Percentiles rank a stretch among this genome's conserved stretches.
phyloP scores from a whole-genome alignment of 1,284 basidiomycete species.

The Rhodotorula sp. region DNA sequence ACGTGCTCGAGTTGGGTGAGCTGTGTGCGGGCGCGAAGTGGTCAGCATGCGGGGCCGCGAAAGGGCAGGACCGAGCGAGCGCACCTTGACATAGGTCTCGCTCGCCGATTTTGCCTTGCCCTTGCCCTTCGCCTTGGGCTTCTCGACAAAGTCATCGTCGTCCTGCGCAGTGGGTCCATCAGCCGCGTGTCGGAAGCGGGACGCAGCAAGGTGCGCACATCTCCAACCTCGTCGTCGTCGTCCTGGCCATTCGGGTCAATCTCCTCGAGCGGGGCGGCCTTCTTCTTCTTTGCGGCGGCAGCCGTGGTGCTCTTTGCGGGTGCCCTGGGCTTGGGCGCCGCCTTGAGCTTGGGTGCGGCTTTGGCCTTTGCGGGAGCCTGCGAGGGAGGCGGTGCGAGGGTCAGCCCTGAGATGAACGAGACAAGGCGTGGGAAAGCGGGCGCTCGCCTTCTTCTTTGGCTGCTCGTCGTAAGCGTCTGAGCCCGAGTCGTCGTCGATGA shows the following conservation, averaged over 20 bases:
- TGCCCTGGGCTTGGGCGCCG: conserved; percentile 50
- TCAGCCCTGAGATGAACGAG: neutral
- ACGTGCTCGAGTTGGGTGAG: conserved; percentile 96
- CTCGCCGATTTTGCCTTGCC: conserved; percentile 44
- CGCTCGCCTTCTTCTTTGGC: conserved; percentile 25
- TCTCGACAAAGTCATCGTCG: conserved; percentile 17
- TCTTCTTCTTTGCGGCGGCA: conserved; percentile 32
- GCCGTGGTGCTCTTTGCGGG: conserved; percentile 51
- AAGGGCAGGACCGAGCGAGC: neutral
- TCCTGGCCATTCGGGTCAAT: conserved; percentile 57
- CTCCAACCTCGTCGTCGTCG: conserved; percentile 53
- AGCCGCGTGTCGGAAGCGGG: conserved; percentile 16
- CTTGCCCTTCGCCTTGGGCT: conserved; percentile 24
- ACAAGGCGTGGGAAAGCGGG: neutral
- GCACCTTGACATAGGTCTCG: conserved; percentile 45
- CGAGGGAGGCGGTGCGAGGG: neutral
- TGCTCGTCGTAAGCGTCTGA: conserved; percentile 22
- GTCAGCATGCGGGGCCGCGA: neutral
- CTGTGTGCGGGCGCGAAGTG: conserved; percentile 54
- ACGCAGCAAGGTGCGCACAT: conserved; percentile 2
- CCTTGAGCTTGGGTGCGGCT: conserved; percentile 15
- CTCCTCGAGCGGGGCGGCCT: conserved; percentile 59
- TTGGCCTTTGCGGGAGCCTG: neutral
- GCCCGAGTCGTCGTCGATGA: conserved; percentile 6
- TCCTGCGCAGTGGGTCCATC: conserved; percentile 38